Conservation (phyloP, 208 protist species). For the Trypanosoma lewisi region DNA sequence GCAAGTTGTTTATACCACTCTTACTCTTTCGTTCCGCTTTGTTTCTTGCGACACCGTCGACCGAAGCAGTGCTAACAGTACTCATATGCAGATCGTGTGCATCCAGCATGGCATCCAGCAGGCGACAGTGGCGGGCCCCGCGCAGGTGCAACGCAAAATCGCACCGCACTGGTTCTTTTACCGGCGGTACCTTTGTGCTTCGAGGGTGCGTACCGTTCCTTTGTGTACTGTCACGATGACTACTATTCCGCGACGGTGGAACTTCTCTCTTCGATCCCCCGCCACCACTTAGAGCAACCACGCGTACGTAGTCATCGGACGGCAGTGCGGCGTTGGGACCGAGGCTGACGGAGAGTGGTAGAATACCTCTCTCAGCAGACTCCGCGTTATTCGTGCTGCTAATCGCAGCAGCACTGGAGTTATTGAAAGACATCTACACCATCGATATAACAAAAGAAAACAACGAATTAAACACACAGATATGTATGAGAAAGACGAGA, state of each 20-base stretch:
- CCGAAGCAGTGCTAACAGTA: background rate
- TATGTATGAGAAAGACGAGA: conserved; percentile 13
- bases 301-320: conserved; percentile 56
- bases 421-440: conserved; percentile 1
- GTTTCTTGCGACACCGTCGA: background rate
- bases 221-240: background rate
- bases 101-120: conserved; percentile 76
- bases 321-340: conserved; percentile 32
- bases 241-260: background rate
- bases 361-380: background rate
- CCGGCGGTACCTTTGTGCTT: background rate
- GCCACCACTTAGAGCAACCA: conserved; percentile 39
- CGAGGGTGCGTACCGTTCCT: background rate
- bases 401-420: background rate
- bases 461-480: background rate
- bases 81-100: conserved; percentile 42
- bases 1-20: conserved; percentile 37
- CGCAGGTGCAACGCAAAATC: conserved; percentile 79
- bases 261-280: background rate
- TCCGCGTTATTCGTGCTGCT: background rate
- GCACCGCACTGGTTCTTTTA: conserved; percentile 11
- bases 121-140: conserved; percentile 70
- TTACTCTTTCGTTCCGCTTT: conserved; percentile 2
- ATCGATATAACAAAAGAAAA: background rate
- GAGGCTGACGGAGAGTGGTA: conserved; percentile 35